Evolutionary conservation across 2,329 filamentous ascomycete species (phyloP).

Genomic region (Emericellopsis atlantica): DNA sequence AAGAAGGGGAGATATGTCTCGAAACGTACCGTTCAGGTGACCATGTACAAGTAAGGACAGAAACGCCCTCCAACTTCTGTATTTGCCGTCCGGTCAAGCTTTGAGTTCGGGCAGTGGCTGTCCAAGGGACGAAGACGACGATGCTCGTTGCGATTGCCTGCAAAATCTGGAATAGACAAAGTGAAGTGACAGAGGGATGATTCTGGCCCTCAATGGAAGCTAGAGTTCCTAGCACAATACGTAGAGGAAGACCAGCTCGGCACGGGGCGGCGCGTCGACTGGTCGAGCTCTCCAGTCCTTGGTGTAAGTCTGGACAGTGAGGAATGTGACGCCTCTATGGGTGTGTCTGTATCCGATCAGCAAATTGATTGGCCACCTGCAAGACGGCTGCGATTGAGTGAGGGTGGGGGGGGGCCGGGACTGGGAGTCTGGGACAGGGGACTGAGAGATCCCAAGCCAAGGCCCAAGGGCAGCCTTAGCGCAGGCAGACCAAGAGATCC

Average conservation of each 20-base stretch:
- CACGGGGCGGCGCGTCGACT: background rate
- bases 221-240: background rate
- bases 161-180: no score
- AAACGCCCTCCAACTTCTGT: no score
- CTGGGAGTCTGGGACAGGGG: background rate
- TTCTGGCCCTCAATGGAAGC: background rate
- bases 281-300: background rate
- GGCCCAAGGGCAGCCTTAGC: background rate
- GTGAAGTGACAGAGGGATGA: no score
- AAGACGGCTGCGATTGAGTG: slow-evolving; percentile 1
- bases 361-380: slow-evolving; percentile 1
- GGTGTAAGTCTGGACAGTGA: background rate
- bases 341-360: slow-evolving; percentile 3
- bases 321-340: background rate
- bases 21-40: no score
- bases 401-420: slow-evolving; percentile 1
- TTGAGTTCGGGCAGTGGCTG: no score
- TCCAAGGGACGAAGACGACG: no score
- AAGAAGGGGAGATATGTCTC: no score
- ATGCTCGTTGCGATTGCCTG: no score
- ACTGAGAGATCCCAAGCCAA: background rate
- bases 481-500: background rate
- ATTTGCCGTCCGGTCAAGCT: no score
- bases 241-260: background rate
- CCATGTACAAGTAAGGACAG: no score